Percentiles rank a stretch among this genome's conserved stretches.
phyloP scores from a whole-genome alignment of 2,329 filamentous ascomycete species.

The Penicillium sumatraense region DNA sequence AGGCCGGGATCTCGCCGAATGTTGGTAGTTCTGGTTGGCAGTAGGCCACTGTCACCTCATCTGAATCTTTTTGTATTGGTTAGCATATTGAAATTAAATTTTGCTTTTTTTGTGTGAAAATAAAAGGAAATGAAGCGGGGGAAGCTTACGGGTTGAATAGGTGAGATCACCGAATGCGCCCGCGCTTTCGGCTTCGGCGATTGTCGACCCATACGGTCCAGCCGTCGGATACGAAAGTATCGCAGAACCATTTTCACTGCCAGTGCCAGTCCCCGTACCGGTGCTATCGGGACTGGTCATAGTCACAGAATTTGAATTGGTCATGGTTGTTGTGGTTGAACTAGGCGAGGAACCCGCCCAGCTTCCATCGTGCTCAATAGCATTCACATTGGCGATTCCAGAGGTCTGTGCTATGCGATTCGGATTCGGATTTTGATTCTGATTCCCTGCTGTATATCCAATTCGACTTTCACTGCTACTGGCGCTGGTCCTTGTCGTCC shows the following conservation, averaged over 20 bases:
- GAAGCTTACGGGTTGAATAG: conserved; percentile 11
- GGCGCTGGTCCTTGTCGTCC: neutral
- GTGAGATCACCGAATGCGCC: conserved; percentile 4
- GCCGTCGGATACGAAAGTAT: conserved; percentile 12
- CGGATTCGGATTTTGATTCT: too few relatives aligned
- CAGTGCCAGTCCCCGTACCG: conserved; percentile 24
- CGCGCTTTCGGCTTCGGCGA: conserved; percentile 12
- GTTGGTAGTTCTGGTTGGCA: conserved; percentile 1
- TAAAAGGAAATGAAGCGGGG: too few relatives aligned
- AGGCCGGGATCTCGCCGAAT: conserved; percentile 11
- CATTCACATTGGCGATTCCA: neutral
- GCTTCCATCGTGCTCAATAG: conserved; percentile 11
- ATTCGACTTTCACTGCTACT: neutral
- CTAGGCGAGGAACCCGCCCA: conserved; percentile 26
- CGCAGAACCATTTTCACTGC: conserved; percentile 18
- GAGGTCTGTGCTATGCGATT: neutral
- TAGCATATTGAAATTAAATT: neutral
- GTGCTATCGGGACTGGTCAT: conserved; percentile 29
- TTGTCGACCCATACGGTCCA: conserved; percentile 9
- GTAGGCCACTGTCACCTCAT: conserved; percentile 3
- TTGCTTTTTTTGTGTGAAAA: neutral
- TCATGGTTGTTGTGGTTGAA: conserved; percentile 22
- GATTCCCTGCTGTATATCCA: neutral
- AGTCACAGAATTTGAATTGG: conserved; percentile 18
- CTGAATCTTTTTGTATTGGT: conserved; percentile 3